Base-by-base conservation (phyloP, 176 grass and related monocot species). In the Phoenix roebelenii region DNA sequence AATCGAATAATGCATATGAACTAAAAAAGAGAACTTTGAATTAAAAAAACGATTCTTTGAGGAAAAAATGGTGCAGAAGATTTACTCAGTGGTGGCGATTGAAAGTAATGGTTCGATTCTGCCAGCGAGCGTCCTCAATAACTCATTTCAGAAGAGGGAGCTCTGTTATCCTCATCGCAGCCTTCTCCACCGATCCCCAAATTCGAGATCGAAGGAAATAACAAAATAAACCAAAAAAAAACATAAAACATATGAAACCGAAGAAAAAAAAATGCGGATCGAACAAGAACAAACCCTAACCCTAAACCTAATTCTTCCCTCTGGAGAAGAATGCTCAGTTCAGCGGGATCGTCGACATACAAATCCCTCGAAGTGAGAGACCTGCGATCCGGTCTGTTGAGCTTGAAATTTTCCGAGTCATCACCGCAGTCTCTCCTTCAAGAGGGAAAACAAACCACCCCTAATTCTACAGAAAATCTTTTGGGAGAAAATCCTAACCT, bases 371-470 rank as follows among this genome's bases (percentile, higher is more conserved):
- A 44, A 50, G 56, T 78, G 75, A 83, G 20, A 79, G 69, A 82
- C 72, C 74, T 85, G 83, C 60, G 56, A 95, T 95, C 70, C 66
- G 86, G 91, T 95, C 86, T 95, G 86, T 87, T 95, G 91, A 90
- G 91, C 91, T 95, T 95, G 91, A 95, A 82, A 44, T 72, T 86
- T 79, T 57, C 48, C 19, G 54, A 77, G 75, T 87, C 83, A 67
- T 95, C 91, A 87, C 79, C 25, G 76, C 91, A 88, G 82, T 72
- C 72, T 54, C 61, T 44, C 35, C 2, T 12, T 44, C 35, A 1
- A 44, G 9, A 44, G 35, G 35, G 35, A 3, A 44, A 14, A 9
- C 35, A 12, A 44, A 14, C 10, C 12, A 3, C 2, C 35, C 7
- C 35, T 44, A 12, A 44, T 14, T 12, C 35, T 44, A 44, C 3